These are phyloP conservation scores for Lithospermum erythrorhizon DNA, from an alignment of 257 asterid genomes.

Conservation along the genomic window DNA sequence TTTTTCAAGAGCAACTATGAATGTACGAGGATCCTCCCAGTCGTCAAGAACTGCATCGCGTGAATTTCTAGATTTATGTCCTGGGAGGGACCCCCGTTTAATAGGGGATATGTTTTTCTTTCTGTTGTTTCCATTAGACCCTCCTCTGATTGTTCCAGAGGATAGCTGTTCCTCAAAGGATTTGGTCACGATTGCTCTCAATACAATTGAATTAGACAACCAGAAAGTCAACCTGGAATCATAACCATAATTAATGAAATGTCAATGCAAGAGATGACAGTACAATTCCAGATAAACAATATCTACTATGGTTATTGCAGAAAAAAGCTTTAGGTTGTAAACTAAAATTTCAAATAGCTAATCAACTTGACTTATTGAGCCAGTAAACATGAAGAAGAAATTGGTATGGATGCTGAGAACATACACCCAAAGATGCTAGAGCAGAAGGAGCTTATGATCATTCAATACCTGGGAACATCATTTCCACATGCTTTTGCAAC, in stretches of 20 bases:
- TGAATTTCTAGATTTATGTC: constrained; percentile 21
- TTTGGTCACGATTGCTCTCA: constrained; percentile 53
- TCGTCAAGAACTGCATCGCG: constrained; percentile 23
- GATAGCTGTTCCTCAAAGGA: constrained; percentile 25
- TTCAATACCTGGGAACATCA: constrained; percentile 67
- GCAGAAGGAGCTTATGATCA: not conserved
- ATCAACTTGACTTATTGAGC: not conserved
- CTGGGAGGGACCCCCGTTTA: constrained; percentile 44
- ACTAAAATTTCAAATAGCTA: not conserved
- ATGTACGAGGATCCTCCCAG: constrained; percentile 47
- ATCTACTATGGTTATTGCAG: not conserved
- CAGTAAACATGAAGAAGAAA: not conserved
- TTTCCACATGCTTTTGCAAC: constrained; percentile 82
- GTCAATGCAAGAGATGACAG: not conserved
- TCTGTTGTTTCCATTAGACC: constrained; percentile 10
- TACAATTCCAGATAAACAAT: not conserved
- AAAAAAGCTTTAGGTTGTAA: not conserved
- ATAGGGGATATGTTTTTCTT: constrained; percentile 30
- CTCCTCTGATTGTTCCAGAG: constrained; percentile 22
- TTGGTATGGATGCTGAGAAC: not conserved
- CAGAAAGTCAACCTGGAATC: constrained; percentile 70
- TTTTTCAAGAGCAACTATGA: constrained; percentile 51
- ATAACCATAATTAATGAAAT: constrained; percentile 7
- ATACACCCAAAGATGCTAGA: not conserved
- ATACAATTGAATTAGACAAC: constrained; percentile 60